Evolutionary conservation across 176 grass and related monocot species (phyloP).

Genomic region (Lolium perenne): DNA sequence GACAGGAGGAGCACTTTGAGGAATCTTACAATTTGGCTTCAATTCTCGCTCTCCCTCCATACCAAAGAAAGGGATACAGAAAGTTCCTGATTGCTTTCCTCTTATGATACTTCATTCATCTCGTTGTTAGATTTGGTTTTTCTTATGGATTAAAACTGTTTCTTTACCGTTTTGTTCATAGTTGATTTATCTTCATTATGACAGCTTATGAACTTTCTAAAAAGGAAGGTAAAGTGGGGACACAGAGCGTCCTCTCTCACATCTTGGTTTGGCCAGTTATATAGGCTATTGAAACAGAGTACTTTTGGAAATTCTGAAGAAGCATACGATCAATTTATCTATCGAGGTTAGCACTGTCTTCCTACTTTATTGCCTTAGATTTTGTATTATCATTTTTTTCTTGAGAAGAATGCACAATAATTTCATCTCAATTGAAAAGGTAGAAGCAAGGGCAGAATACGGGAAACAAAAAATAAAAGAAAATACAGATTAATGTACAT

Average conservation of each 20-base stretch:
- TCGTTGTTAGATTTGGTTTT: conserved; percentile 18
- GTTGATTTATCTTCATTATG: conserved; percentile 11
- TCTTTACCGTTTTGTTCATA: conserved; percentile 35
- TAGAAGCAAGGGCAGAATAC: background rate
- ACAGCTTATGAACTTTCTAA: conserved; percentile 99
- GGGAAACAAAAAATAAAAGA: background rate
- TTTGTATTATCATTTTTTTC: background rate
- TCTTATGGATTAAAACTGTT: background rate
- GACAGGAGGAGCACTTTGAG: conserved; percentile 94
- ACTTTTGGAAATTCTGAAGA: conserved; percentile 97
- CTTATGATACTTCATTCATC: conserved; percentile 15
- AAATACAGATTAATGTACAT: background rate
- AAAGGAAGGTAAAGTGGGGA: conserved; percentile 98
- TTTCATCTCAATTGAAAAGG: background rate
- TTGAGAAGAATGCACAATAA: background rate
- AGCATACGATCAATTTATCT: conserved; percentile 96
- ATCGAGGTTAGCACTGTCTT: conserved; percentile 70
- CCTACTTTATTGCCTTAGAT: background rate
- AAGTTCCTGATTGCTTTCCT: conserved; percentile 93
- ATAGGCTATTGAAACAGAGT: conserved; percentile 94
- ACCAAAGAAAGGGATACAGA: conserved; percentile 98
- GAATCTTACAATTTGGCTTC: conserved; percentile 97
- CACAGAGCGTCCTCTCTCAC: conserved; percentile 93
- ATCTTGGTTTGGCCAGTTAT: conserved; percentile 92
- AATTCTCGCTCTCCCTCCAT: conserved; percentile 98